These are phyloP conservation scores for Aspergillus conjunctus DNA, from an alignment of 495 filamentous ascomycete species.

Conservation along the genomic window DNA sequence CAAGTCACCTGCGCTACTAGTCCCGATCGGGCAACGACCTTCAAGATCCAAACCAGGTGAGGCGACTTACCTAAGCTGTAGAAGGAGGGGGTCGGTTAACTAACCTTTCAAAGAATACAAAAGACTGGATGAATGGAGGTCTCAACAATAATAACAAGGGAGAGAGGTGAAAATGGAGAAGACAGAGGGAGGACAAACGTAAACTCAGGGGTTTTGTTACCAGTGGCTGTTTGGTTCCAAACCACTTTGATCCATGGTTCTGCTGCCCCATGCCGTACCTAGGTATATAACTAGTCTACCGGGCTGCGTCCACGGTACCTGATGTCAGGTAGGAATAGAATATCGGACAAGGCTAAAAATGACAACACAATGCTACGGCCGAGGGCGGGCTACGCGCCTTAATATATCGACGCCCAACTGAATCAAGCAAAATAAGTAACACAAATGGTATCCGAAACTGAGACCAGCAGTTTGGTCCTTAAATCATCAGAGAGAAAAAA, in stretches of 20 bases:
- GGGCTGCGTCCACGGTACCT: neutral
- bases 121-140: neutral
- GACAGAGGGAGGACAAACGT: neutral
- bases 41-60: neutral
- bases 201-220: slow-evolving; percentile 12
- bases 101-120: no score
- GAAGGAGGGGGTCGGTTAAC: neutral
- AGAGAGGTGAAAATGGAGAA: neutral
- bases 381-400: neutral
- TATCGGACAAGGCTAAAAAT: neutral
- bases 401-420: neutral
- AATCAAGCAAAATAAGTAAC: neutral
- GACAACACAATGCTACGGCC: neutral
- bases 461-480: neutral
- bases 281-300: neutral
- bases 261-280: neutral
- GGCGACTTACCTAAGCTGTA: neutral
- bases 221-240: slow-evolving; percentile 14
- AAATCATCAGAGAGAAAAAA: neutral
- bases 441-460: neutral
- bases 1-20: slow-evolving; percentile 20
- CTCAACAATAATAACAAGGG: neutral
- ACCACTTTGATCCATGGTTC: slow-evolving; percentile 19
- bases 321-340: neutral
- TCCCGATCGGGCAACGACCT: slow-evolving; percentile 16